Base-by-base conservation (phyloP, 768 basidiomycete species). In the Fomitopsis pulvina region DNA sequence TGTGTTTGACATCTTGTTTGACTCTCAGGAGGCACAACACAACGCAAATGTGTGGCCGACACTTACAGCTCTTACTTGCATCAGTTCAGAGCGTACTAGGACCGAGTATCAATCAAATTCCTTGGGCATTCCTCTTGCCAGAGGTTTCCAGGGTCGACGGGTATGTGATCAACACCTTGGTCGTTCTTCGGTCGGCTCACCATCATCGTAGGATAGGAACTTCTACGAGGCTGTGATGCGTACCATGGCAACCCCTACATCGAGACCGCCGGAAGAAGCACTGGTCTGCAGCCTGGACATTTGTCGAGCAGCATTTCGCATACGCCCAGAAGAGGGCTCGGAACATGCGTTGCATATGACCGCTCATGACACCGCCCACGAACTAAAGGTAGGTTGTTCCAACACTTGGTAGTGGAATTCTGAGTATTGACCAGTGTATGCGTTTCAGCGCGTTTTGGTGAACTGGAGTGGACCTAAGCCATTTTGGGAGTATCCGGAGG, bases 1-100 rank as follows among this genome's bases (percentile, higher is more conserved):
- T 7, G 79, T 94, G 2, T 95, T 92, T 60, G 93, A 96, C 65
- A 64, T 86, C 16, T 67, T 95, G 2, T 83, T 80, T 58, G 73
- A 70, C 53, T 41, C 60, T 14, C 52, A 67, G 29, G 67, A 77
- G 14, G 63, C 47, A 5, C 14, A 38, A 11, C 37, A 48, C 11
- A 48, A 40, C 8, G 14, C 47, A 7, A 62, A 77, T 66, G 66
- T 89, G 39, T 93, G 91, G 87, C 92, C 93, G 0, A 80, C 85
- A 0, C 74, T 95, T 53, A 79, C 85, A 0, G 78, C 85, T 28
- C 72, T 95, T 10, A 72, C 87, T 29, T 81, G 83, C 47, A 75
- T 85, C 43, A 86, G 84, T 40, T 80, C 87, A 2, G 93, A 95
- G 45, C 76, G 85, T 16, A 67, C 92, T 42, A 67, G 75, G 37